Conservation (phyloP, 2,329 filamentous ascomycete species). For the Escovopsis sp. region DNA sequence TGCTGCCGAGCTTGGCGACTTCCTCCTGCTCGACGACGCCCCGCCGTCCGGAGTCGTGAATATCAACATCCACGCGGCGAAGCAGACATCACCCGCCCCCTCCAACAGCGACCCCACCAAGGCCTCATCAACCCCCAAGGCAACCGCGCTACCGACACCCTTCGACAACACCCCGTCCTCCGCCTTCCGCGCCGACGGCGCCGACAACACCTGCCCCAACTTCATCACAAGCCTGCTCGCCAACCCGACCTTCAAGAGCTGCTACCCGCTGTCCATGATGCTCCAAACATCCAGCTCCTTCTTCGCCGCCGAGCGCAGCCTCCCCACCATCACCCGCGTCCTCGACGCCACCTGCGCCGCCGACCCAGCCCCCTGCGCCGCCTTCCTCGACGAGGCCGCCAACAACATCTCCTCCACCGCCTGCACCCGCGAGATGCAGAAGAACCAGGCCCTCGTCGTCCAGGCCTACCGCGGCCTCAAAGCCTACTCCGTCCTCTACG, state of each 20-base stretch:
- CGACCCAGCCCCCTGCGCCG: constrained; percentile 48
- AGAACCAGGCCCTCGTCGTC: constrained; percentile 53
- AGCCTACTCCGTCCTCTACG: constrained; percentile 65
- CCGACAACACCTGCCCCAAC: constrained; percentile 38
- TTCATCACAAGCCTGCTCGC: constrained; percentile 57
- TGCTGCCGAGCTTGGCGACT: no score
- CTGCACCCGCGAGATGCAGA: constrained; percentile 57
- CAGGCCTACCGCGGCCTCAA: constrained; percentile 63
- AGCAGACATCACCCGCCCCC: no score
- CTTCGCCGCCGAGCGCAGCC: constrained; percentile 62
- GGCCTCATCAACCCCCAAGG: neutral
- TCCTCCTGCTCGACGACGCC: no score
- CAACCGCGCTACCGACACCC: constrained; percentile 39
- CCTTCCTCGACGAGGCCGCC: constrained; percentile 50
- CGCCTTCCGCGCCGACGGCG: constrained; percentile 42
- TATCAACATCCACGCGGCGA: no score
- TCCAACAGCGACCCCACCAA: neutral
- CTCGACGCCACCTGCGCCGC: constrained; percentile 67
- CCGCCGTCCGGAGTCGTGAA: no score
- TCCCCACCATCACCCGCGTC: constrained; percentile 57
- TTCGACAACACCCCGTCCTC: constrained; percentile 51
- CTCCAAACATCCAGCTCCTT: constrained; percentile 72
- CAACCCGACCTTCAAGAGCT: constrained; percentile 53
- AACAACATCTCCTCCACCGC: constrained; percentile 46
- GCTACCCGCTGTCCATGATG: constrained; percentile 73